phyloP scores from a whole-genome alignment of 208 protist species.

The Porcisia hertigi region DNA sequence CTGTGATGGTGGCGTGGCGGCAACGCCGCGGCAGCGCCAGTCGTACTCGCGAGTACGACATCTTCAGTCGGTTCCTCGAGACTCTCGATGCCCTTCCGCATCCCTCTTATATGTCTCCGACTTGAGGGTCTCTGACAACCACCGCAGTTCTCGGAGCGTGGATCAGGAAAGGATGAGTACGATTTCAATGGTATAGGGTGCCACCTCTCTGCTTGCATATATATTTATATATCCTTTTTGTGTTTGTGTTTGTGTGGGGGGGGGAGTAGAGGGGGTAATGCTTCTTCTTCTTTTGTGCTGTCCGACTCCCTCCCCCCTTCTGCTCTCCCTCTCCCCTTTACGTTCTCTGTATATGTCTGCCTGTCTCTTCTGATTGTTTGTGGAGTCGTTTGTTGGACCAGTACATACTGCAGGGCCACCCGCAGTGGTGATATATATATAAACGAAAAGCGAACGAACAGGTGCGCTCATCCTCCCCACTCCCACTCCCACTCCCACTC shows the following conservation, averaged over 20 bases:
- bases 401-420: too few relatives aligned
- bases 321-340: neutral
- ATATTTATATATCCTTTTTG: too few relatives aligned
- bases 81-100: conserved; percentile 32
- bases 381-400: too few relatives aligned
- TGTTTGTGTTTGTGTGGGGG: too few relatives aligned
- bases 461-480: too few relatives aligned
- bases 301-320: neutral
- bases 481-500: neutral
- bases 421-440: too few relatives aligned
- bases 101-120: conserved; percentile 2
- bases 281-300: neutral
- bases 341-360: neutral
- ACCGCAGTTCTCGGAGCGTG: neutral
- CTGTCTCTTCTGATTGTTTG: neutral
- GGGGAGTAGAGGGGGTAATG: neutral
- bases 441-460: too few relatives aligned
- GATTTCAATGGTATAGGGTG: neutral
- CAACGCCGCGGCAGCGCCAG: conserved; percentile 31
- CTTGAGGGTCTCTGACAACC: neutral
- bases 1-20: conserved; percentile 68
- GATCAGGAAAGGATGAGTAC: neutral
- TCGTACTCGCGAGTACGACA: conserved; percentile 22
- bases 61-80: conserved; percentile 47
- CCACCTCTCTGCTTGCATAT: too few relatives aligned